Evolutionary conservation across 2,329 filamentous ascomycete genomes (phyloP).

Genomic region (Akanthomyces muscarius): DNA sequence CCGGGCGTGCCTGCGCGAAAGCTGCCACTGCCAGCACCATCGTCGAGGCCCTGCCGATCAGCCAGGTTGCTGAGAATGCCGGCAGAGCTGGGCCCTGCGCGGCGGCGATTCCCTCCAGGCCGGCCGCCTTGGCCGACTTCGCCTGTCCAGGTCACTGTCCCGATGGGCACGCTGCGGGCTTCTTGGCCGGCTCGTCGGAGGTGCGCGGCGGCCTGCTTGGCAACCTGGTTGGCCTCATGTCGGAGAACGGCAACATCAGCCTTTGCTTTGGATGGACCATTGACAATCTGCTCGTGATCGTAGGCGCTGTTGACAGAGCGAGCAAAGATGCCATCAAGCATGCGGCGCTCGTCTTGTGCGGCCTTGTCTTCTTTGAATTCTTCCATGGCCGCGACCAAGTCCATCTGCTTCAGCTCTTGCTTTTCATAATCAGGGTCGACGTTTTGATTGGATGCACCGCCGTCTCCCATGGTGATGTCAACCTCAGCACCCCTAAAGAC

Average conservation of each 20-base stretch:
- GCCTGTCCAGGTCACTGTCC: constrained; percentile 92
- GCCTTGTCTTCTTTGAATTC: constrained; percentile 54
- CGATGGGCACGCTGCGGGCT: constrained; percentile 69
- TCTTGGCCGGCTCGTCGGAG: constrained; percentile 69
- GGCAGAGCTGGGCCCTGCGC: constrained; percentile 50
- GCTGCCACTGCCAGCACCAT: constrained; percentile 40
- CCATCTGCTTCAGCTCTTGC: constrained; percentile 48
- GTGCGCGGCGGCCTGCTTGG: constrained; percentile 70
- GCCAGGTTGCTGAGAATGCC: constrained; percentile 55
- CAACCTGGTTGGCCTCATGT: constrained; percentile 75
- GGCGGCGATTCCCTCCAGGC: constrained; percentile 53
- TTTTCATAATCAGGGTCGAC: constrained; percentile 29
- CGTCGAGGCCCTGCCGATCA: constrained; percentile 50
- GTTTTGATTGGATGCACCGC: constrained; percentile 6
- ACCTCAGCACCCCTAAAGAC: constrained; percentile 88
- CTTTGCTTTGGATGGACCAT: constrained; percentile 64
- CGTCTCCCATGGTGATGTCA: constrained; percentile 23
- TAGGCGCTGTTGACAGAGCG: constrained; percentile 85
- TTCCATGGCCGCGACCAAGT: constrained; percentile 62
- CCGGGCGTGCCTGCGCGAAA: constrained; percentile 45
- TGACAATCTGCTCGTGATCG: constrained; percentile 89
- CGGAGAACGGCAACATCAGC: constrained; percentile 77
- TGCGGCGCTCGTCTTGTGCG: constrained; percentile 61
- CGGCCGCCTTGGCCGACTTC: constrained; percentile 73
- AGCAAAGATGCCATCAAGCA: constrained; percentile 87